Conservation (phyloP, 345 rosid genomes). For the Eucalyptus urophylla region DNA sequence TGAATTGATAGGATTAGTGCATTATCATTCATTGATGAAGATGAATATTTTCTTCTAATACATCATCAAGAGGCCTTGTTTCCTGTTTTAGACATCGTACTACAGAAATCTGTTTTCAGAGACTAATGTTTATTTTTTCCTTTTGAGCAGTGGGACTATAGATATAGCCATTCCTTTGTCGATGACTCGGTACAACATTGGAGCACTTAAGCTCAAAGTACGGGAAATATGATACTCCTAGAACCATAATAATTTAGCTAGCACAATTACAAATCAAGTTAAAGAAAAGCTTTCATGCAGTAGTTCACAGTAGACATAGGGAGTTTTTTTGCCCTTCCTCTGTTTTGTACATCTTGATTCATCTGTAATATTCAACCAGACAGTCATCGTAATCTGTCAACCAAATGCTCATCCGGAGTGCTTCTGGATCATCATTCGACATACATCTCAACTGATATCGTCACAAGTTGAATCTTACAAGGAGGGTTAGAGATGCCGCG, state of each 20-base stretch:
- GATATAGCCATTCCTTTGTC: neutral
- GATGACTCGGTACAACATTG: neutral
- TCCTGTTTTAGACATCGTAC: neutral
- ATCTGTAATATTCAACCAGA: neutral
- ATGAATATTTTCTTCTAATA: neutral
- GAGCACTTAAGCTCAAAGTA: neutral
- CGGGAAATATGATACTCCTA: neutral
- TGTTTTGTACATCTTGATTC: neutral
- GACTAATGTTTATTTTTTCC: neutral
- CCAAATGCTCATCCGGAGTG: neutral
- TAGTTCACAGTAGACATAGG: neutral
- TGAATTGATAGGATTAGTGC: neutral
- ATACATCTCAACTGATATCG: neutral
- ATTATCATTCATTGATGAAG: rapidly evolving
- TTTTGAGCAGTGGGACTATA: neutral
- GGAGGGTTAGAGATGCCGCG: neutral
- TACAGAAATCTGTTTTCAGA: neutral
- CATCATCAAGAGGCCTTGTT: neutral
- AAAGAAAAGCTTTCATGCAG: neutral
- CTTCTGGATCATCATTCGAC: neutral
- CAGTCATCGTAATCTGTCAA: neutral
- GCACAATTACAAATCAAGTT: neutral
- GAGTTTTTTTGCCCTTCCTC: neutral
- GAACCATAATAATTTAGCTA: rapidly evolving
- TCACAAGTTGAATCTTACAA: neutral